phyloP scores from a whole-genome alignment of 1,139 yeast genomes.

The Diutina siamensis region DNA sequence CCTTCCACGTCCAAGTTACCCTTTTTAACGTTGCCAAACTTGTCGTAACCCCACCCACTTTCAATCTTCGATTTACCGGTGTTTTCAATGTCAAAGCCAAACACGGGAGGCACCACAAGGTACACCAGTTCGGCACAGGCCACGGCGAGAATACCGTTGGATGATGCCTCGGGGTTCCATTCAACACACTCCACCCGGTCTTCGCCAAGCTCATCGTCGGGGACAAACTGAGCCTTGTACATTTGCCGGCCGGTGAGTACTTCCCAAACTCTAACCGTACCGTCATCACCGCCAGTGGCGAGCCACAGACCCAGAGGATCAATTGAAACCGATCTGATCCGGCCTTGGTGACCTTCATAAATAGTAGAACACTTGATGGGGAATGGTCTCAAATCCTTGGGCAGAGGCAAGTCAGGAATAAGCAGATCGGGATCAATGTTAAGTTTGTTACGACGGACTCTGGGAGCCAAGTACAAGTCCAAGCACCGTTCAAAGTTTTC shows the following conservation, averaged over 20 bases:
- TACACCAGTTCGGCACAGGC: slow-evolving; percentile 74
- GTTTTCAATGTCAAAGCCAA: slow-evolving; percentile 82
- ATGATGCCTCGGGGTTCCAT: slow-evolving; percentile 73
- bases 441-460: slow-evolving; percentile 83
- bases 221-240: slow-evolving; percentile 42
- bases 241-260: slow-evolving; percentile 90
- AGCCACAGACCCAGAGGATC: slow-evolving; percentile 91
- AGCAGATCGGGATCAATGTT: slow-evolving; percentile 94
- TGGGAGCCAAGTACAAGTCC: slow-evolving; percentile 91
- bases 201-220: slow-evolving; percentile 43
- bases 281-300: slow-evolving; percentile 98
- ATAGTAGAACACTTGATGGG: slow-evolving; percentile 84
- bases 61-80: slow-evolving; percentile 70
- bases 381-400: slow-evolving; percentile 95
- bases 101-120: slow-evolving; percentile 79
- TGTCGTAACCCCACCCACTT: slow-evolving; percentile 87
- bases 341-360: slow-evolving; percentile 74
- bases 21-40: slow-evolving; percentile 44
- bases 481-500: slow-evolving; percentile 91
- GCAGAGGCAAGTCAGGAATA: slow-evolving; percentile 93
- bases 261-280: slow-evolving; percentile 94
- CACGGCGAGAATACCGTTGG: slow-evolving; percentile 68
- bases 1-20: slow-evolving; percentile 28
- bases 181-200: slow-evolving; percentile 75
- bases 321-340: slow-evolving; percentile 69